Conservation (phyloP, 352 stramenopile species). For the Globisporangium recalcitrans region DNA sequence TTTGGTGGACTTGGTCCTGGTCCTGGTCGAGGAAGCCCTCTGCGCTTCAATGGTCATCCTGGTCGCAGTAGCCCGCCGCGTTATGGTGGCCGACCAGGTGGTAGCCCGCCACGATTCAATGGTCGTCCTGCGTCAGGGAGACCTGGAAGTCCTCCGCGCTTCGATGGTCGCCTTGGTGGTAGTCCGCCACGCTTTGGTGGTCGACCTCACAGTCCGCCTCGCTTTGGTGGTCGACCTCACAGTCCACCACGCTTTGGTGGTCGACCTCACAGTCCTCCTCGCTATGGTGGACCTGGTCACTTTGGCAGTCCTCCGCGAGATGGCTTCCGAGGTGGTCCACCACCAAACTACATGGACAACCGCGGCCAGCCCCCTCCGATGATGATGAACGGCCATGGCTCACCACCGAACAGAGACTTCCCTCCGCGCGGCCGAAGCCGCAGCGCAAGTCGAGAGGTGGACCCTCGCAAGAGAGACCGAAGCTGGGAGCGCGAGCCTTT, state of each 20-base stretch:
- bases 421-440: constrained; percentile 28
- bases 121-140: neutral
- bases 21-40: neutral
- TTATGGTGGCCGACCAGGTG: neutral
- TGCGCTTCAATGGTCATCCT: neutral
- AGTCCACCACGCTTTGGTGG: constrained; percentile 7
- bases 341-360: constrained; percentile 26
- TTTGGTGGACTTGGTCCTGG: constrained; percentile 1
- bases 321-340: constrained; percentile 18
- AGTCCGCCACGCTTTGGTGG: constrained; percentile 1
- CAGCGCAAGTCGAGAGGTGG: constrained; percentile 18
- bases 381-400: constrained; percentile 23
- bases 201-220: neutral
- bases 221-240: neutral
- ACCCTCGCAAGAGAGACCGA: constrained; percentile 13
- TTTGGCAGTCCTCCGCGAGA: constrained; percentile 22
- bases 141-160: neutral
- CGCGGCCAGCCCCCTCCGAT: constrained; percentile 24
- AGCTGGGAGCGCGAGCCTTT: constrained; percentile 17
- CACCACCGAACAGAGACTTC: constrained; percentile 2
- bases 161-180: neutral
- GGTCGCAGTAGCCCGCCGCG: constrained; percentile 11
- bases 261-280: constrained; percentile 10
- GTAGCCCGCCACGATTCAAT: neutral
- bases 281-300: neutral